A percentile compares a stretch with the other conserved stretches of the same genome.
phyloP scores from a whole-genome alignment of 768 basidiomycete species.

The Coprinellus aureogranulatus region DNA sequence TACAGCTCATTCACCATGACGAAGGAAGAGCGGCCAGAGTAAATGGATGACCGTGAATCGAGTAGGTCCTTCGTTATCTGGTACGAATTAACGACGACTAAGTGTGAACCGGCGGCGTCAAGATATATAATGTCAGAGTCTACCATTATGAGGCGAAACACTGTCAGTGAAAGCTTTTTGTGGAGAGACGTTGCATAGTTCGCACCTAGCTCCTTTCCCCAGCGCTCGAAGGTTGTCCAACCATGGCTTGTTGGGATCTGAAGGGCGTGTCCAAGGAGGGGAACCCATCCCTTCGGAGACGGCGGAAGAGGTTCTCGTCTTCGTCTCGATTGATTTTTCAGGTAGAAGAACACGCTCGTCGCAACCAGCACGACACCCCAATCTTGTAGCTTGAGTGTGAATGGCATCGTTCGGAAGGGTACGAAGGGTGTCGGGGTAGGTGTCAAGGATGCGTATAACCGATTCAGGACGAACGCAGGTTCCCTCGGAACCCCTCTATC shows the following conservation, averaged over 20 bases:
- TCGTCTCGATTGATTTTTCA: background rate
- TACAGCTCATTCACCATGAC: constrained; percentile 4
- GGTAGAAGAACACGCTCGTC: background rate
- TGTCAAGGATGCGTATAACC: no score
- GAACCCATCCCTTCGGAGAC: background rate
- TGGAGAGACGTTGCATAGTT: background rate
- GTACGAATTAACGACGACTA: constrained; percentile 39
- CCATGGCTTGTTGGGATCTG: background rate
- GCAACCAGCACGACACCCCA: background rate
- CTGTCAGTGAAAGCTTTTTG: background rate
- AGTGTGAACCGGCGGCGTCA: constrained; percentile 46
- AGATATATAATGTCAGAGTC: constrained; percentile 47
- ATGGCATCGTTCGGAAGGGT: background rate
- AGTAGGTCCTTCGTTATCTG: constrained; percentile 49
- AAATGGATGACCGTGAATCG: constrained; percentile 54
- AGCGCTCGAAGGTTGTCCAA: constrained; percentile 1
- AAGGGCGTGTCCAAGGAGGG: background rate
- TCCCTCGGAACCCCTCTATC: no score
- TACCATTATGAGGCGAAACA: background rate
- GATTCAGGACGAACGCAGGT: no score
- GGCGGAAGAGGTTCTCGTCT: background rate
- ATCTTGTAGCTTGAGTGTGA: background rate
- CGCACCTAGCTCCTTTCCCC: constrained; percentile 4
- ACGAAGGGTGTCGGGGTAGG: no score
- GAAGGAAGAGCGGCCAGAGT: constrained; percentile 39